Percentiles rank a stretch among this genome's conserved stretches.
phyloP scores from a whole-genome alignment of 495 filamentous ascomycete species.

The Beverwykella pulmonaria region DNA sequence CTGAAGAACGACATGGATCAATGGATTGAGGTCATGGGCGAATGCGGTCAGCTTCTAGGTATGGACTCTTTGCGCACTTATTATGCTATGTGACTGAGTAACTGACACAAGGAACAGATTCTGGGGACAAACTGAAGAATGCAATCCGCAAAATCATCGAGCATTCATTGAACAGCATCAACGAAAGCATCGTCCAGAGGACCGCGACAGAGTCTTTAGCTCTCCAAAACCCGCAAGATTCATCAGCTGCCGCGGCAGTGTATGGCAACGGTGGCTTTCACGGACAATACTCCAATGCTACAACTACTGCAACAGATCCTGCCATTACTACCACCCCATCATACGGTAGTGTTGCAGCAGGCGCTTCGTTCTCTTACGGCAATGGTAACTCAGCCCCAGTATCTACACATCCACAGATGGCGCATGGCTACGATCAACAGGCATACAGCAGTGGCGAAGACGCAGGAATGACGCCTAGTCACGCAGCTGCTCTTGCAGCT shows the following conservation, averaged over 20 bases:
- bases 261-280: constrained; percentile 23
- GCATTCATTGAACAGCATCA: constrained; percentile 27
- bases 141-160: constrained; percentile 35
- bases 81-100: not conserved
- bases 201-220: constrained; percentile 31
- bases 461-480: constrained; percentile 26
- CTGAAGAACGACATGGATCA: constrained; percentile 67
- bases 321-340: not conserved
- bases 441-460: constrained; percentile 22
- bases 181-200: constrained; percentile 31
- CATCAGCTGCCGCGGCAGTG: not conserved
- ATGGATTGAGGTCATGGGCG: constrained; percentile 69
- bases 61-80: constrained; percentile 35
- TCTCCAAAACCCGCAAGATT: constrained; percentile 25
- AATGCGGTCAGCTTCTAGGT: constrained; percentile 67
- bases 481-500: constrained; percentile 32
- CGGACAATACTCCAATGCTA: constrained; percentile 19
- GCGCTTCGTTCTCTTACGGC: constrained; percentile 15
- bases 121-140: constrained; percentile 40
- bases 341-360: constrained; percentile 4
- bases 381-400: constrained; percentile 13
- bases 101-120: constrained; percentile 41
- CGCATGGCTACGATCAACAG: constrained; percentile 14
- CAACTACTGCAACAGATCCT: constrained; percentile 7
- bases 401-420: constrained; percentile 10